Evolutionary conservation across 495 filamentous ascomycete genomes (phyloP), one percentile per base, ranked within the genome.

Genomic region (Hypoxylon intermedium): DNA sequence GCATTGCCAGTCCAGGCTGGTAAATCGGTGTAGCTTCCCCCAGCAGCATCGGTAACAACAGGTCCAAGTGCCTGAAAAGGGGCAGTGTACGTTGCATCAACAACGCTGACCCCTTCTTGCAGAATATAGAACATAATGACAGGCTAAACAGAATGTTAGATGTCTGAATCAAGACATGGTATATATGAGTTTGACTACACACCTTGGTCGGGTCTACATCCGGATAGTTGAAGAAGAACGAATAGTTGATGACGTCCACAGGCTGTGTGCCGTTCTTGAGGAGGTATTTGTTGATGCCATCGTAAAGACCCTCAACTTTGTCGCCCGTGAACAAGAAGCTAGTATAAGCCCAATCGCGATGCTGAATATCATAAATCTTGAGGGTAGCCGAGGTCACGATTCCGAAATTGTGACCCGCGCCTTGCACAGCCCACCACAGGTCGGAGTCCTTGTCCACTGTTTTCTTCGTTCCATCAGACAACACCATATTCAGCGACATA

Each of bases 401-500:
- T 43, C 84, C 85, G 51, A 87, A 87, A 68, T 87, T 87, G 64
- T 84, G 80, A 4, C 85, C 84, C 26, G 83, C 85, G 3, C 85
- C 85, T 40, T 74, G 72, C 46, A 88, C 63, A 6, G 75, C 84
- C 81, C 82, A 85, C 65, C 72, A 86, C 45, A 86, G 76, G 19
- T 85, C 79, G 6, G 77, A 69, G 43, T 70, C 67, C 5, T 70
- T 40, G 37, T 77, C 53, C 18, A 77, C 53, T 9, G 73, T 79
- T 6, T 74, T 74, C 12, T 69, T 58, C 13, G 65, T 60, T 9
- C 85, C 87, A 57, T 84, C 70, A n/a, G 84, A 83, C 3, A 84
- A 72, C 0, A 89, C 82, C 9, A 88, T 63, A 20, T 78, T 76
- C 57, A 77, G 62, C 0, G 79, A 82, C 3, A 84, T 55, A 23